phyloP scores from a whole-genome alignment of 2,329 filamentous ascomycete genomes.

The Neopestalotiopsis sp. region DNA sequence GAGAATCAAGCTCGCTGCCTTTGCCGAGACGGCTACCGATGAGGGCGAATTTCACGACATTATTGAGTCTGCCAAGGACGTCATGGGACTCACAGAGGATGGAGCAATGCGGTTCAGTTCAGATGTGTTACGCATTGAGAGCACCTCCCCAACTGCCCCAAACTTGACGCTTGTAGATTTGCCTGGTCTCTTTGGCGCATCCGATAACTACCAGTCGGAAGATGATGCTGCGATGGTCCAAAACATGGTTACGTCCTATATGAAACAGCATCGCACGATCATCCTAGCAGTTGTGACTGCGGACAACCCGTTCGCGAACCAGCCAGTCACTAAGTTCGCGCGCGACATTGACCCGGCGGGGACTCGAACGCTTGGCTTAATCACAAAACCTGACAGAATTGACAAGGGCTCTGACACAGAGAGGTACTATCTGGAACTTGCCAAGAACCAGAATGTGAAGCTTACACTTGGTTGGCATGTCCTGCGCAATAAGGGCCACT shows the following conservation, averaged over 20 bases:
- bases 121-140: neutral
- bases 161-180: neutral
- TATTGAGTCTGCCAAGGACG: neutral
- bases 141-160: neutral
- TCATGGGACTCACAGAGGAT: neutral
- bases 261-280: constrained; percentile 47
- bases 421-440: neutral
- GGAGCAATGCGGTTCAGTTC: neutral
- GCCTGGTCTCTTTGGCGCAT: neutral
- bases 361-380: neutral
- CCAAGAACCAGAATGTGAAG: constrained; percentile 6
- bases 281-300: constrained; percentile 58
- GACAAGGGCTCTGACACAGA: neutral
- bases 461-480: neutral
- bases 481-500: constrained; percentile 34
- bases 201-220: neutral
- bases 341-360: constrained; percentile 31
- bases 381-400: neutral
- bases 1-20: neutral
- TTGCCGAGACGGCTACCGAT: neutral
- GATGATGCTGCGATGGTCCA: neutral
- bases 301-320: constrained; percentile 58
- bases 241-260: neutral
- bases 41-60: neutral
- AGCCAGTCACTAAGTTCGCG: constrained; percentile 52